Evolutionary conservation across 176 grass and related monocot genomes (phyloP).

Genomic region (bread wheat (Triticum aestivum)): IWGSC_CS_RefSeq_v2.1 NC_057810.1:695472659-695473158

Average conservation of each 20-base stretch:
- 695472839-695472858: neutral
- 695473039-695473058: neutral
- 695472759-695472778: neutral
- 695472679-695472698: neutral
- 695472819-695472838: neutral
- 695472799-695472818: too few relatives aligned
- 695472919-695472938: neutral
- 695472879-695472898: neutral
- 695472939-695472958: neutral
- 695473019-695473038: neutral
- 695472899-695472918: neutral
- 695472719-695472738: neutral
- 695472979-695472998: neutral
- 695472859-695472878: neutral
- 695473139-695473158: too few relatives aligned
- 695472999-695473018: neutral
- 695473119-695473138: too few relatives aligned
- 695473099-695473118: too few relatives aligned
- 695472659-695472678: neutral
- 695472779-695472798: neutral
- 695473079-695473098: neutral
- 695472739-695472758: neutral
- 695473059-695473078: neutral
- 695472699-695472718: constrained; percentile 1
- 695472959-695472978: neutral